Conservation (phyloP, 1,139 yeast genomes). For the Geotrichum restrictum region DNA sequence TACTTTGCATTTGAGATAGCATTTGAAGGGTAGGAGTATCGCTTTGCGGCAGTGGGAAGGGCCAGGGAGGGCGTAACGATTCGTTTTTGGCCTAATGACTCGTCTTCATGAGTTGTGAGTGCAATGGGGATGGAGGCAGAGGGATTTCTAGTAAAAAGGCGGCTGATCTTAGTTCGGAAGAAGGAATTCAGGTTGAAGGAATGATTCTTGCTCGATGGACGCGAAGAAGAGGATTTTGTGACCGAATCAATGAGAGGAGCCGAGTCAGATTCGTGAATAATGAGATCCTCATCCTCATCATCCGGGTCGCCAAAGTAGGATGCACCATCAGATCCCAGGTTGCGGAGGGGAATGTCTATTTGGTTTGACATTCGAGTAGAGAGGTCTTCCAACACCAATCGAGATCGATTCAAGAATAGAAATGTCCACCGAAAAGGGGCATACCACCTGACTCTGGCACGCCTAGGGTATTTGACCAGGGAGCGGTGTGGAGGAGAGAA, state of each 20-base stretch:
- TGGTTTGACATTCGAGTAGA: constrained; percentile 5
- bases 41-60: constrained; percentile 17
- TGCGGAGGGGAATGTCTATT: constrained; percentile 4
- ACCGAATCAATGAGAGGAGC: constrained; percentile 4
- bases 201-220: not conserved
- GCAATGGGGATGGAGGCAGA: not conserved
- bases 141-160: not conserved
- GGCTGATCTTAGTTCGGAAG: not conserved
- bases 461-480: constrained; percentile 5
- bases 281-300: constrained; percentile 3
- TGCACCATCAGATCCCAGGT: not conserved
- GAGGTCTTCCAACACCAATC: constrained; percentile 2
- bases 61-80: constrained; percentile 5
- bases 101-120: not conserved
- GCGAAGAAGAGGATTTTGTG: not conserved
- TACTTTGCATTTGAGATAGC: constrained; percentile 93
- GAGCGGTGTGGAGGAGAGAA: not conserved
- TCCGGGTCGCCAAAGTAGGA: constrained; percentile 5
- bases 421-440: constrained; percentile 15
- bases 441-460: constrained; percentile 15
- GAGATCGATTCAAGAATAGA: constrained; percentile 6
- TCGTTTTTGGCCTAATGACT: not conserved
- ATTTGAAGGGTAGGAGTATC: constrained; percentile 57
- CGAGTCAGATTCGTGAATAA: constrained; percentile 3
- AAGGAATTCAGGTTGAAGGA: not conserved